Percentiles rank a stretch among this genome's conserved stretches.
These are phyloP conservation scores for Cutaneotrichosporon mucoides DNA, from an alignment of 1,284 basidiomycete species.

Conservation along the genomic window DNA sequence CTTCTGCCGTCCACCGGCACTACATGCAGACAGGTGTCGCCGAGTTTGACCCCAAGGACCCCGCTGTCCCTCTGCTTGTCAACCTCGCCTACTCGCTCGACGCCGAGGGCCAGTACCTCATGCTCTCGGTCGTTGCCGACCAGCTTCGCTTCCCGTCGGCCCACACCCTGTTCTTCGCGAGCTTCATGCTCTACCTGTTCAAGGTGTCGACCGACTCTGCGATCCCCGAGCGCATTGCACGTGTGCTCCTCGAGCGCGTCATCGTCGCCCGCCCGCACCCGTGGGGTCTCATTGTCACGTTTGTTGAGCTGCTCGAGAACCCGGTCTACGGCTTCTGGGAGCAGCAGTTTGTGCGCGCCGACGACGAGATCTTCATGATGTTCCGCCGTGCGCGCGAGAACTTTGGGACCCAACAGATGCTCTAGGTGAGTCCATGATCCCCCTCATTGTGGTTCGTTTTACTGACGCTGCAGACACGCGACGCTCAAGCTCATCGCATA, in stretches of 20 bases:
- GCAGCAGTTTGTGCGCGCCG: slow-evolving; percentile 44
- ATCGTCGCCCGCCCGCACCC: slow-evolving; percentile 92
- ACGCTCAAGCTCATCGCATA: not conserved
- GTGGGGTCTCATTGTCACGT: slow-evolving; percentile 92
- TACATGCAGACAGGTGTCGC: slow-evolving; percentile 72
- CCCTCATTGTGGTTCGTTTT: too few relatives aligned
- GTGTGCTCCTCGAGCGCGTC: slow-evolving; percentile 87
- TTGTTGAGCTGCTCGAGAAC: slow-evolving; percentile 65
- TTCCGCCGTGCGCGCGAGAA: slow-evolving; percentile 32
- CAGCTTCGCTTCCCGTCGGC: slow-evolving; percentile 94
- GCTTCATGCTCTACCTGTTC: slow-evolving; percentile 82
- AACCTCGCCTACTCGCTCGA: slow-evolving; percentile 79
- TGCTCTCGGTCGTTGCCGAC: slow-evolving; percentile 82
- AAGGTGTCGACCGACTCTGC: slow-evolving; percentile 20
- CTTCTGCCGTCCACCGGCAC: slow-evolving; percentile 75
- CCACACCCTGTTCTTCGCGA: slow-evolving; percentile 96
- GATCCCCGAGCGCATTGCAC: slow-evolving; percentile 85
- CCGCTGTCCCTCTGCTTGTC: slow-evolving; percentile 74
- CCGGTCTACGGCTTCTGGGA: slow-evolving; percentile 48
- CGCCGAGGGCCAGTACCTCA: slow-evolving; percentile 89
- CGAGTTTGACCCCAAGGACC: slow-evolving; percentile 72
- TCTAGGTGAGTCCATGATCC: slow-evolving; percentile 1
- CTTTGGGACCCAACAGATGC: slow-evolving; percentile 19
- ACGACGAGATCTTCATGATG: slow-evolving; percentile 44
- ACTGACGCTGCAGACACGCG: too few relatives aligned